phyloP scores from a whole-genome alignment of 768 basidiomycete genomes.

The Suillus decipiens region DNA sequence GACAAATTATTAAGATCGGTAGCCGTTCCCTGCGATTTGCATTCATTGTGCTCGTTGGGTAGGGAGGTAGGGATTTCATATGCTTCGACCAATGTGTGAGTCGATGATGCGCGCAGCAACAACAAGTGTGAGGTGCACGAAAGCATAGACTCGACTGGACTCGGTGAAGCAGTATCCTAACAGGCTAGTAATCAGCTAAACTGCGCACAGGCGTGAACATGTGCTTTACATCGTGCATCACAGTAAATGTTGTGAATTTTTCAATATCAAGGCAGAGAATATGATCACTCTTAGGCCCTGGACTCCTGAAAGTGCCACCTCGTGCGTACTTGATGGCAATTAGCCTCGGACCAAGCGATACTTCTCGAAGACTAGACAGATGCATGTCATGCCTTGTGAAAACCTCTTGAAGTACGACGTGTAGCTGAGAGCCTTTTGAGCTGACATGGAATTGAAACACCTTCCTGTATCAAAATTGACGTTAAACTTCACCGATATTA shows the following conservation, averaged over 20 bases:
- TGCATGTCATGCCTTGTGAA: conserved; percentile 8
- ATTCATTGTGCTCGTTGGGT: background rate
- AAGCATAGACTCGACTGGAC: conserved; percentile 5
- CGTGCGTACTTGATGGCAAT: conserved; percentile 7
- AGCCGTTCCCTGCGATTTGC: background rate
- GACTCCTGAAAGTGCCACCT: conserved; percentile 6
- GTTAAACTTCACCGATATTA: background rate
- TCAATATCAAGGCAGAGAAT: conserved; percentile 9
- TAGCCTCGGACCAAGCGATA: conserved; percentile 7
- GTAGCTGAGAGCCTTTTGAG: background rate
- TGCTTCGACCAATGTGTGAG: conserved; percentile 8
- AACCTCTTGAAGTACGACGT: conserved; percentile 5
- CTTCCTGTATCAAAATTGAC: background rate
- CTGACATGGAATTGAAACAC: background rate
- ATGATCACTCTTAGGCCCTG: conserved; percentile 2
- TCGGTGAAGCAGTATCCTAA: background rate
- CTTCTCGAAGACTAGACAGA: conserved; percentile 8
- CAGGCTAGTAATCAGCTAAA: background rate
- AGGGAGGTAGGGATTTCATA: conserved; percentile 1
- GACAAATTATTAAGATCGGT: background rate
- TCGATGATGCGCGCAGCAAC: background rate
- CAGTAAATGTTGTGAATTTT: background rate
- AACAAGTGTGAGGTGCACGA: conserved; percentile 7
- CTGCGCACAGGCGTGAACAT: background rate
- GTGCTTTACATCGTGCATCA: conserved; percentile 6